phyloP scores from a whole-genome alignment of 257 asterid genomes.

The Paulownia fortunei region DNA sequence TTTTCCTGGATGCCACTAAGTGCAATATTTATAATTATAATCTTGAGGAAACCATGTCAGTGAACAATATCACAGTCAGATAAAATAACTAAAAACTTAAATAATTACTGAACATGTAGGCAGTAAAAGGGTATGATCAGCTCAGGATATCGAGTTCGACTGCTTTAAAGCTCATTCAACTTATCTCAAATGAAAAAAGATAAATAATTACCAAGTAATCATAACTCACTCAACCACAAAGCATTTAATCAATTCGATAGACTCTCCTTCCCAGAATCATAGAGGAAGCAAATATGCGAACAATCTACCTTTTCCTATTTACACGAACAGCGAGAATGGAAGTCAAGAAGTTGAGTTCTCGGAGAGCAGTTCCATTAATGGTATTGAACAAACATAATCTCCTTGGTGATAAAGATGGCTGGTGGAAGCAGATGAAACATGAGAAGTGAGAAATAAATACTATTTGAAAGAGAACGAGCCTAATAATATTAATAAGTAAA shows the following conservation, averaged over 20 bases:
- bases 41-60: neutral
- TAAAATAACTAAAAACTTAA: neutral
- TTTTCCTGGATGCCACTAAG: conserved; percentile 1
- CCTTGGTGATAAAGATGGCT: conserved; percentile 94
- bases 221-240: neutral
- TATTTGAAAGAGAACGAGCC: neutral
- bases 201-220: conserved; percentile 10
- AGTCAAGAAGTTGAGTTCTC: conserved; percentile 87
- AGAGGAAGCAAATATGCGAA: conserved; percentile 13
- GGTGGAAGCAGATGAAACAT: conserved; percentile 38
- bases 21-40: neutral
- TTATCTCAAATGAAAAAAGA: conserved; percentile 2
- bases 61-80: neutral
- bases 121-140: neutral
- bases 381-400: conserved; percentile 85
- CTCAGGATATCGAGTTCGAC: neutral
- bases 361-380: conserved; percentile 66
- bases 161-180: conserved; percentile 19
- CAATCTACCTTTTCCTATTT: conserved; percentile 67
- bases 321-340: conserved; percentile 86
- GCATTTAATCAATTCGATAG: conserved; percentile 4
- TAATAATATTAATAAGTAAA: neutral
- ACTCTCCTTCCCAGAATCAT: conserved; percentile 12
- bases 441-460: neutral
- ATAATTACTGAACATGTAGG: neutral